Evolutionary conservation across 441 rosid species (phyloP).

Genomic region (Populus hybrid): DNA sequence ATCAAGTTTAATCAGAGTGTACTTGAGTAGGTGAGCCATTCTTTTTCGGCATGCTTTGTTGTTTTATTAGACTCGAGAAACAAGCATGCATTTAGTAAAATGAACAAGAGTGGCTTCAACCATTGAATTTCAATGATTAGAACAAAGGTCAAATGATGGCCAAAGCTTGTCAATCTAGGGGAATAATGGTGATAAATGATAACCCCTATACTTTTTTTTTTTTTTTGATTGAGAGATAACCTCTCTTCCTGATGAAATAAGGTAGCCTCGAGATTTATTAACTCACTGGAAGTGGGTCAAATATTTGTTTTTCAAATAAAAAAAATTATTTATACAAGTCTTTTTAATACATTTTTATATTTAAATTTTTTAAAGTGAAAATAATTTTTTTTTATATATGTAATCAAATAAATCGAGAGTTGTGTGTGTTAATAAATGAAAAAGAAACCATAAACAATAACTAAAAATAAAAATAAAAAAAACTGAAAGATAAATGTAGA

Average conservation of each 20-base stretch:
- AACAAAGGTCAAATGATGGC: background rate
- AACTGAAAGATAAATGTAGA: too few species aligned
- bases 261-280: too few species aligned
- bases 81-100: background rate
- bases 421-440: too few species aligned
- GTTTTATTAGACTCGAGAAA: background rate
- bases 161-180: background rate
- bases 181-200: background rate
- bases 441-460: too few species aligned
- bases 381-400: rapidly evolving
- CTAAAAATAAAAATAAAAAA: too few species aligned
- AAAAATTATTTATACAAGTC: too few species aligned
- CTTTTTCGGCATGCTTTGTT: background rate
- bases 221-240: too few species aligned
- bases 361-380: too few species aligned
- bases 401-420: too few species aligned
- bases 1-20: background rate
- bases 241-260: background rate
- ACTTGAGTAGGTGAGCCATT: background rate
- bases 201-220: background rate
- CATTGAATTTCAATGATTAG: background rate
- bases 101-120: background rate
- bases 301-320: too few species aligned
- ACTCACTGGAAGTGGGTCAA: too few species aligned
- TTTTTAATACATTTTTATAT: too few species aligned